Base-by-base conservation (phyloP, 768 basidiomycete genomes). In the Pholiota conissans region DNA sequence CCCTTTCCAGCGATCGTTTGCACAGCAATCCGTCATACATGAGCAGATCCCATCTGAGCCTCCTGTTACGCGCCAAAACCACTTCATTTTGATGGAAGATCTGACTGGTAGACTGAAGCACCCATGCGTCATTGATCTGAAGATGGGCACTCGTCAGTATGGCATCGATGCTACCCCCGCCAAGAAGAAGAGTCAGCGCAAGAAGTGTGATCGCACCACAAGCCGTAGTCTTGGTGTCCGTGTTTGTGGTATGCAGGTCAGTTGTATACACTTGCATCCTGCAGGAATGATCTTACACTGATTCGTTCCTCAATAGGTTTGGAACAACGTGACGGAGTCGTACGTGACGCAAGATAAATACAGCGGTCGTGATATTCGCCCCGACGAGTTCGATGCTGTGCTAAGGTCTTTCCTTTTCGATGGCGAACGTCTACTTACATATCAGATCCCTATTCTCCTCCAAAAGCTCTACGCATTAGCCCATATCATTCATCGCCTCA, bases 81-180 rank as follows among this genome's bases (percentile, higher is more conserved):
- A 98, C 70, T 99, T 98, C 69, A 97, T 99, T 65, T 82, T 98
- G 64, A 97, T 99, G 95, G 97, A 99, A 73, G 97, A 99, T 68
- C 77, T 99, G 48, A 99, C 97, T 2, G 97, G 97, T 24, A 79
- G 90, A 30, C 73, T 97, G 67, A 95, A 91, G 73, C 84, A 83
- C 49, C 92, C 97, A 8, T 99, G 97, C 67, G 96, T 99, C 39
- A 84, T 98, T 66, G 97, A 99, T 73, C 78, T 99, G 65, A 99
- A 99, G 79, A 98, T 98, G 97, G 97, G 97, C n/a, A 98, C 95
- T 28, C 81, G 97, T 30, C 97, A 99, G 75, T 98, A 98, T 73
- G 97, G 97, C 18, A 91, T 96, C 76, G 93, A 97, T 64, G 97
- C 97, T 24, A 90, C 89, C 8, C 75, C 87, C 1, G 78, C 85